Evolutionary conservation across 2,329 filamentous ascomycete genomes (phyloP).

Genomic region (Sordariomycetes sp.): DNA sequence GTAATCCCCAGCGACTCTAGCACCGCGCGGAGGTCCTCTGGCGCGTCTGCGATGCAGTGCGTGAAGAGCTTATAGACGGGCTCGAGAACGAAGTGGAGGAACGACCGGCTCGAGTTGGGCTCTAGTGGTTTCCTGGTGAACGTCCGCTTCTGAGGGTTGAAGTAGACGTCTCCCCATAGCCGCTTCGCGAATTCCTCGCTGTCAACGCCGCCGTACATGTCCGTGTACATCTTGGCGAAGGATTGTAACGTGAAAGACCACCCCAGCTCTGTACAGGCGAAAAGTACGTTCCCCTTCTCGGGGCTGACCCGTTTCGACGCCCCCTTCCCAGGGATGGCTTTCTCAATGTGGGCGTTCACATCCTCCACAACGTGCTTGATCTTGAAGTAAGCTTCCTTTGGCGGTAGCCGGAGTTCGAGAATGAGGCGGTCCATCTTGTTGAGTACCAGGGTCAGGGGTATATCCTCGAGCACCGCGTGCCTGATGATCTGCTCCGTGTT

Average conservation of each 20-base stretch:
- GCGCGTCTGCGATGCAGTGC: slow-evolving; percentile 84
- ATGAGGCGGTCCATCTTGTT: slow-evolving; percentile 98
- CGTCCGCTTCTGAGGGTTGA: slow-evolving; percentile 79
- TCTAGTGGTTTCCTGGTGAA: slow-evolving; percentile 85
- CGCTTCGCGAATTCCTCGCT: slow-evolving; percentile 71
- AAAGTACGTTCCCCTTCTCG: slow-evolving; percentile 96
- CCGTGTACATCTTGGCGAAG: slow-evolving; percentile 93
- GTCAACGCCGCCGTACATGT: slow-evolving; percentile 75
- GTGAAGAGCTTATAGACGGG: slow-evolving; percentile 97
- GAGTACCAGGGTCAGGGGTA: slow-evolving; percentile 81
- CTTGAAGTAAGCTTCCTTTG: slow-evolving; percentile 96
- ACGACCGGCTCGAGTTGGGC: slow-evolving; percentile 70
- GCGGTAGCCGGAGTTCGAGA: slow-evolving; percentile 85
- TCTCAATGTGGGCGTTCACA: slow-evolving; percentile 92
- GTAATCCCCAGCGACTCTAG: slow-evolving; percentile 70
- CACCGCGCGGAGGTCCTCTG: slow-evolving; percentile 71
- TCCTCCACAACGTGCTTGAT: slow-evolving; percentile 97
- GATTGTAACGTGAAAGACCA: slow-evolving; percentile 95
- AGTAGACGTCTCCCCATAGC: slow-evolving; percentile 95
- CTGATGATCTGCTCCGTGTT: slow-evolving; percentile 97
- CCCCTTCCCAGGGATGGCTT: slow-evolving; percentile 69
- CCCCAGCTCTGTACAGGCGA: slow-evolving; percentile 84
- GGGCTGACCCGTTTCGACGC: slow-evolving; percentile 76
- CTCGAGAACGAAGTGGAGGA: slow-evolving; percentile 90
- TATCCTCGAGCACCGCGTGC: slow-evolving; percentile 80